Evolutionary conservation across 306 rosid species (phyloP), one percentile per base, ranked within the genome.

Genomic region (Ormosia semicastrata): DNA sequence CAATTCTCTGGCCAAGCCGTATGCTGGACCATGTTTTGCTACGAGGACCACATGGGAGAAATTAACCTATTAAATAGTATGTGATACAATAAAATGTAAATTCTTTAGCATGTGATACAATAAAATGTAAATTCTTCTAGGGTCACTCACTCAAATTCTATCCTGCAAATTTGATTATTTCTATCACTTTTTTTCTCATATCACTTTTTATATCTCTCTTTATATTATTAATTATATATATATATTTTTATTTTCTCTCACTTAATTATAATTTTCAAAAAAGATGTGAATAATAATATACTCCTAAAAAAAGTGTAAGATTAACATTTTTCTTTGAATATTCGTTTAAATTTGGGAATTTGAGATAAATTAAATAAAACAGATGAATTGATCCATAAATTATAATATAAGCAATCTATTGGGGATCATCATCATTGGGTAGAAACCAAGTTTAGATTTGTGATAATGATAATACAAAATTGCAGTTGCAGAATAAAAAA

Each of bases 71-170:
- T 59, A 8, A 58, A 9, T 8, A 73, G 5, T 0, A 2, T 37
- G 7, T 70, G 33, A 47, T 68, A 8, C 5, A 5, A 62, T 33
- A 49, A 15, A 44, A 14, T 43, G 46, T 17, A 46, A 63, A 30
- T 5, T 70, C 49, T n/a, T n/a, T 8, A 73, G 5, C 0, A 2
- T 37, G 7, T 70, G 33, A 47, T 68, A 8, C 5, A 5, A 62
- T 33, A 49, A 15, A 44, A 14, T 43, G 46, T 17, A 46, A 63
- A 30, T 5, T 70, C 49, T n/a, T n/a, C n/a, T 80, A 78, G 81
- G 87, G 76, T 83, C 81, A 59, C 24, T 76, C 4, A 17, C 64
- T 43, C 78, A 29, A 77, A 15, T 30, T 18, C 64, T 12, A 52
- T 29, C 44, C 29, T 64, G 30, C 47, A n/a, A 9, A 10, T 64